Evolutionary conservation across 2,329 filamentous ascomycete genomes (phyloP), one percentile per base, ranked within the genome.

Genomic region (Ascochyta rabiei): DNA sequence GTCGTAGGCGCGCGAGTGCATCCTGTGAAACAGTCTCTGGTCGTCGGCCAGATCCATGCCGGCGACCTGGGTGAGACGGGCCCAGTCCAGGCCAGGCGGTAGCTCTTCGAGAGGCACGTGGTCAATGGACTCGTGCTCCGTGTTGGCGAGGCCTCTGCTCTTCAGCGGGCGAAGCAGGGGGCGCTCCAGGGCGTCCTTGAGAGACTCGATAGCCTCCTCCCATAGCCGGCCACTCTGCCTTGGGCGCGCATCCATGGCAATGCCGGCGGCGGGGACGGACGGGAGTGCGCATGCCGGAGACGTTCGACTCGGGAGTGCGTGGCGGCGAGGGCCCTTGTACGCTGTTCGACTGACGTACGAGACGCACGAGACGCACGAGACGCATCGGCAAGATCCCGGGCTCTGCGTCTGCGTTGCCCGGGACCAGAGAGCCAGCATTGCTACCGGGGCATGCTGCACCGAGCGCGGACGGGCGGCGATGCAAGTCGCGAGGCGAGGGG

Each of bases 361-460:
- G 63, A 82, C 80, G 77, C 86, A 89, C 21, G 21, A 23, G 56
- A 80, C 76, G 75, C 86, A 89, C 67, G 84, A 79, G 63, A 82
- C 80, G 77, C 86, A 89, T 75, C 81, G 82, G 77, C 86, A 89
- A 66, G 82, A 80, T 61, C 74, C 74, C 75, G 82, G 84, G 76
- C 81, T 81, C 80, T 83, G 84, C 67, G 82, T 81, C 80, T 83
- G 84, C 67, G 82, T 81, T 77, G 85, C 84, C 77, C 86, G 84
- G 74, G 85, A 86, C 86, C 87, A 88, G 63, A 90, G 72, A 61
- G 82, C 81, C 76, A 85, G 85, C 89, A 91, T 92, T 69, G 72
- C 73, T 74, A 71, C 62, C 71, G 67, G 62, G 48, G 60, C 72
- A 75, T 75, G 62, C 61, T 73, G 65, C 51, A 58, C 56, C 46